Evolutionary conservation across 176 grass and related monocot species (phyloP), one percentile per base, ranked within the genome.

Genomic region (Musa itinerans): DNA sequence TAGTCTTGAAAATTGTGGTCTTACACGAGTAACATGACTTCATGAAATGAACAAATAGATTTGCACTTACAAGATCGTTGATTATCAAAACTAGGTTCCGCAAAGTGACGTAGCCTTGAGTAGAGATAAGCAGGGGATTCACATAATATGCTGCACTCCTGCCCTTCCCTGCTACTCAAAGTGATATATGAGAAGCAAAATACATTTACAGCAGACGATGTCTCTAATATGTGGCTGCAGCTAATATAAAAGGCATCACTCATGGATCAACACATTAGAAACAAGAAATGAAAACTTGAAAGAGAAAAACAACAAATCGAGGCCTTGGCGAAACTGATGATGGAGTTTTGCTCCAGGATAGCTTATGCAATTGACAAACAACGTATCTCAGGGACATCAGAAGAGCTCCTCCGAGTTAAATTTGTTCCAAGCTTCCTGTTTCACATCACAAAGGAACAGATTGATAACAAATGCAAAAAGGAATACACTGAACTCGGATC

Each of bases 381-480:
- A 12, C 10, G 14, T 12, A 52, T 22, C 11, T 13, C 72, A 56
- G 50, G 1, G 72, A 29, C 24, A 74, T 74, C 56, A 74, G 52
- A 74, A 74, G 13, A 74, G 72, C 72, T 74, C 53, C 72, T 74
- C 72, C 19, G 53, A 58, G 21, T 74, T 74, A 24, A 74, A 74
- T 74, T 74, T 74, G 23, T 74, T 74, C 72, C 72, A 74, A 74
- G 72, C 53, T 74, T 74, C 72, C 72, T 74, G 72, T 74, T 56
- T 1, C 52, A 53, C 9, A 9, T 54, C 70, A 72, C 34, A 43
- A 72, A n/a, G 22, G 34, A 43, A 43, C 34, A 43, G 34, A 43
- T 43, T 43, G 34, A 43, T 43, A 43, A 62, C 16, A 19, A 62
- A 65, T 24, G 7, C 23, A 12, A 7, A 65, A 11, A 65, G 11